These are phyloP conservation scores for Suhomyces bokatorum DNA, from an alignment of 1,139 yeast genomes.

Conservation along the genomic window DNA sequence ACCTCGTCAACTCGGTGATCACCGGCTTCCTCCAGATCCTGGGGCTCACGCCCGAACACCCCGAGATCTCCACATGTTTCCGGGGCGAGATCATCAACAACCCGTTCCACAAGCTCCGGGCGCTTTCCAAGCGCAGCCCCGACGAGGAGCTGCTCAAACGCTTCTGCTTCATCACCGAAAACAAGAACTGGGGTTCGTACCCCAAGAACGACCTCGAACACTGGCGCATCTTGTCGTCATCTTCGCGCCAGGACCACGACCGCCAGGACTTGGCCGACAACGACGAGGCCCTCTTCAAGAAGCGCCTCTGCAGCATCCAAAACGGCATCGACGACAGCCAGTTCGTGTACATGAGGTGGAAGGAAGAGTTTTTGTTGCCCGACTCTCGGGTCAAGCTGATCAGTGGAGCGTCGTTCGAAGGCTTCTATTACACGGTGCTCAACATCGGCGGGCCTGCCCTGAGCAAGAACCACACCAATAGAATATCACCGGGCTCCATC, in stretches of 20 bases:
- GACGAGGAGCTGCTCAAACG: constrained; percentile 34
- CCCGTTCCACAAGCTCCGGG: constrained; percentile 33
- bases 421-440: constrained; percentile 84
- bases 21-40: constrained; percentile 80
- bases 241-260: constrained; percentile 15
- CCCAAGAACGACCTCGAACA: constrained; percentile 76
- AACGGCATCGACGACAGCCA: constrained; percentile 34
- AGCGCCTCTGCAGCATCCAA: constrained; percentile 32
- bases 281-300: constrained; percentile 15
- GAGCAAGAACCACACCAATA: constrained; percentile 9
- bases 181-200: constrained; percentile 58
- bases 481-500: constrained; percentile 53
- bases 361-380: constrained; percentile 82
- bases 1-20: constrained; percentile 57
- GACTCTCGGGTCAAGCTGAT: constrained; percentile 69
- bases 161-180: constrained; percentile 44
- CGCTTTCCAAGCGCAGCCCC: constrained; percentile 20
- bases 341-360: constrained; percentile 89
- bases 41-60: constrained; percentile 75
- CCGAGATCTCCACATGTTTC: constrained; percentile 82
- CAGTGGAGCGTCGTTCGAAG: constrained; percentile 87
- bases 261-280: constrained; percentile 27
- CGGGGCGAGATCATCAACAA: constrained; percentile 81
- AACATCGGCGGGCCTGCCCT: constrained; percentile 54
- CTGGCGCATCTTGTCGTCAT: constrained; percentile 75